Base-by-base conservation (phyloP, 768 basidiomycete species). In the Boletus rubroflammeus region DNA sequence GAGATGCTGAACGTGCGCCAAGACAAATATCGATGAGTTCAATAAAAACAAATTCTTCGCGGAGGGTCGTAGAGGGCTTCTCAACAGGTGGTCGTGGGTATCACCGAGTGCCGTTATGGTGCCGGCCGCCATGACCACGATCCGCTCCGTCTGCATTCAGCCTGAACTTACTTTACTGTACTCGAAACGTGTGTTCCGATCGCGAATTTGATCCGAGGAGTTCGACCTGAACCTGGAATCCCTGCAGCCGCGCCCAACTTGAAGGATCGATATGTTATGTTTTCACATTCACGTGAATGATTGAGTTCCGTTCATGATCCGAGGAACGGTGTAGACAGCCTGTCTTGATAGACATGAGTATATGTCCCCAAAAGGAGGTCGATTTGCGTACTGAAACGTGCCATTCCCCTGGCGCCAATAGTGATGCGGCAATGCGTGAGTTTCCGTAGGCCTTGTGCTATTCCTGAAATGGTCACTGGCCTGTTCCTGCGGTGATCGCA, bases 181-280 rank as follows among this genome's bases (percentile, higher is more conserved):
- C 17, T 29, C 28, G 17, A 38, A 50, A 41, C 45, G 44, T 34
- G 50, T 35, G 51, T 23, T 25, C 11, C 21, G 39, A 44, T 60
- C 39, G 21, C 38, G 23, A 32, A 38, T 42, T 47, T 52, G 55
- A 64, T 64, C 59, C 62, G 65, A 61, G 65, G 58, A 47, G 44
- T 47, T 51, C 17, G 25, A 25, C 45, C 21, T 21, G 14, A 32
- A 35, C 11, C 32, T 36, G 21, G 42, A 35, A 14, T 4, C 13
- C 7, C 40, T 11, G 35, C 29, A 31, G 35, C 35, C 36, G 36
- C 36, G 36, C 36, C 13, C 43, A 38, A 17, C 26, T 50, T 34
- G 45, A 53, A 44, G 34, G 31, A 29, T 41, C 36, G 36, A 6
- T 40, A 28, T 34, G 25, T 17, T 40, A 28, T 34, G 25, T 17